Evolutionary conservation across 371 early-diverging fungal genomes (phyloP), one percentile per base, ranked within the genome.

Genomic region (Mortierella sp.): DNA sequence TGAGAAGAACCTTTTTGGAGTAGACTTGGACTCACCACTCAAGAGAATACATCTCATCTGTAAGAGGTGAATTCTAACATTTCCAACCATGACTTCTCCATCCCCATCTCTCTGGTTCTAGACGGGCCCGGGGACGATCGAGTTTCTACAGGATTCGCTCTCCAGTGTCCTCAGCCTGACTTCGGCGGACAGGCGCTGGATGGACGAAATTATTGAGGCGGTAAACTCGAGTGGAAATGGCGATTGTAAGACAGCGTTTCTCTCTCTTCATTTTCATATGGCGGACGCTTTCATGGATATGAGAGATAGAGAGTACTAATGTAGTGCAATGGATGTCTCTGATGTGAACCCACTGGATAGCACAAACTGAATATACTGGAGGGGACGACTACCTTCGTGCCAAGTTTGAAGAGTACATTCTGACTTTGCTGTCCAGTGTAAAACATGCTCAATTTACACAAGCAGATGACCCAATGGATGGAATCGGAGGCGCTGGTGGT

Each of bases 321-420:
- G 5, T 37, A 37, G 9, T 37, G 37, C 37, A 37, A n/a, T 37
- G 37, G 5, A 57, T 64, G 12, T 23, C 28, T 44, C 28, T 66
- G 12, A 19, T 53, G 11, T 37, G 37, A 37, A 37, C 37, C 37
- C 37, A 37, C 26, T 51, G 14, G 2, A 23, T 51, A 70, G 76
- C 64, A 5, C 70, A 80, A 62, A 73, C 80, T 0, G 72, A 73
- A 23, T 93, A 89, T 62, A 84, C 86, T 37, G 95, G 94, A 28
- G 89, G 91, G n/a, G 94, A 95, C 61, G 93, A 93, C 59, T 91
- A 93, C 65, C 83, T 95, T 23, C 86, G 95, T 30, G 84, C 90
- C 14, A 86, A 90, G 48, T 93, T 95, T 68, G 94, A 95, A 79
- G 84, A 86, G 61, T 95, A 95, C 66, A 80, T 93, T 7, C 66